Evolutionary conservation across 371 early-diverging fungal genomes (phyloP), one percentile per base, ranked within the genome.

Genomic region (Vairimorpha apis): DNA sequence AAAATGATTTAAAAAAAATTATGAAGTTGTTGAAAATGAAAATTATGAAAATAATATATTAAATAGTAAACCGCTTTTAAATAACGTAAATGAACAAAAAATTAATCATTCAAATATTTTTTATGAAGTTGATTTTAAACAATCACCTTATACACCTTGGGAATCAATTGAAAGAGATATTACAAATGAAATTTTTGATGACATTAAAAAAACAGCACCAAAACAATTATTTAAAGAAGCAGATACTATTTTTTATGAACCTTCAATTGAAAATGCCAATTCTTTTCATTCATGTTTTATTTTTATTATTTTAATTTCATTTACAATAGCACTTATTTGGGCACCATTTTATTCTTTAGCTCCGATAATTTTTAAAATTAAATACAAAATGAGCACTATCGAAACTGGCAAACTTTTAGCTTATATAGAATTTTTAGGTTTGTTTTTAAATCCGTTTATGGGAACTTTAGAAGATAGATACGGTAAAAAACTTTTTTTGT

Each of bases 291-390:
- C 74, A 27, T 29, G 77, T 33, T 76, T 80, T 27, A 64, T 51
- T 38, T 27, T 77, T 37, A 43, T 80, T 41, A 60, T 77, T 35
- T 14, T 35, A 0, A 74, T 78, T 21, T 65, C 72, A 0, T 67
- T 82, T 64, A 23, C 76, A 14, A 67, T 82, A 35, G 74, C 79
- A 0, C 35, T 71, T 35, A 62, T 77, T 7, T 74, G 79, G 70
- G 74, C 83, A 10, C 79, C 80, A 3, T 82, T 82, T 64, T 78
- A 74, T 38, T 74, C 78, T 23, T 53, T 79, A 41, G 76, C 76
- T 10, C 75, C 83, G 1, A 69, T 76, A 2, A 65, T 82, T n/a
- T 70, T 82, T 25, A 80, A 82, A 44, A 62, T 56, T 27, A 70
- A 76, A 56, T 79, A 78, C 47, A 47, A 47, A 16, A 16, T 82